phyloP scores from a whole-genome alignment of 1,284 basidiomycete species.

The Leccinum fuscescens region DNA sequence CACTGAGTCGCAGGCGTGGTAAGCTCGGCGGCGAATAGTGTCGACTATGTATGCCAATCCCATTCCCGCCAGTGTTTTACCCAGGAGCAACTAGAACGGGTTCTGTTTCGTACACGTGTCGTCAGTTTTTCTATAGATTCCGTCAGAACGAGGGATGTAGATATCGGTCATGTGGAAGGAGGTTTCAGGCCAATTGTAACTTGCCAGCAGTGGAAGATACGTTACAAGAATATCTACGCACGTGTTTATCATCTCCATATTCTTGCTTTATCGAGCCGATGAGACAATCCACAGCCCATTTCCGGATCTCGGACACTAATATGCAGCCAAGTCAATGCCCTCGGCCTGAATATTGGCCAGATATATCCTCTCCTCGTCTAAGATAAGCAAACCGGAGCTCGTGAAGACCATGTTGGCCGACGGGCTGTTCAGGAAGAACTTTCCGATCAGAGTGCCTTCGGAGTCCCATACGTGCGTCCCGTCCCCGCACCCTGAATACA shows the following conservation, averaged over 20 bases:
- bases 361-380: conserved; percentile 17
- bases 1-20: not conserved
- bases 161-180: not conserved
- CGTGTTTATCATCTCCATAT: not conserved
- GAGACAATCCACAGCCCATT: not conserved
- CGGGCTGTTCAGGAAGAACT: conserved; percentile 63
- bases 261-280: not conserved
- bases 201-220: not conserved
- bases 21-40: not conserved
- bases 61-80: not conserved
- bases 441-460: conserved; percentile 65
- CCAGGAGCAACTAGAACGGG: not conserved
- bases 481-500: conserved; percentile 27
- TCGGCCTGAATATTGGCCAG: conserved; percentile 16
- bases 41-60: not conserved
- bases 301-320: not conserved
- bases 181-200: not conserved
- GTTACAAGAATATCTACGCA: conserved; percentile 1
- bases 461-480: conserved; percentile 58
- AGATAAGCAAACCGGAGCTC: conserved; percentile 21
- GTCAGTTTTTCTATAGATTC: not conserved
- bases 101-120: conserved; percentile 8
- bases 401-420: conserved; percentile 66
- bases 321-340: conserved; percentile 20
- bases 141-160: not conserved